Evolutionary conservation across 1,139 yeast species (phyloP).

Genomic region (Nadsonia starkeyi-henricii): DNA sequence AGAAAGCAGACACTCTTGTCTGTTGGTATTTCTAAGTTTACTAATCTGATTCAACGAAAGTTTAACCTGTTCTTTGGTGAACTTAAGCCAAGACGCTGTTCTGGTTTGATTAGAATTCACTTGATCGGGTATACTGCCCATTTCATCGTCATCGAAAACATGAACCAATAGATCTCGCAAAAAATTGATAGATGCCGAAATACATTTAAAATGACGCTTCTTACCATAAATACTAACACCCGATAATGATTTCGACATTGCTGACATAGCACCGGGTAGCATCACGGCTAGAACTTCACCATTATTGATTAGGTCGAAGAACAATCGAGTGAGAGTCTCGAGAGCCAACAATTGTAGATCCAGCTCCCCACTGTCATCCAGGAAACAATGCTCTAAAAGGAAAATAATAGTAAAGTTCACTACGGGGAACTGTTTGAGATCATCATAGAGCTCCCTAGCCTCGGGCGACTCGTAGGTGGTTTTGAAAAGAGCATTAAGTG

Average conservation of each 20-base stretch:
- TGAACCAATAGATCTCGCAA: conserved; percentile 23
- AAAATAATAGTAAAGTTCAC: conserved; percentile 36
- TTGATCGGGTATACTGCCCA: conserved; percentile 2
- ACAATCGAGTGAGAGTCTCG: conserved; percentile 24
- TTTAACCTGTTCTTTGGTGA: conserved; percentile 47
- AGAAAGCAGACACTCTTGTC: conserved; percentile 22
- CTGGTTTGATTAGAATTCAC: conserved; percentile 18
- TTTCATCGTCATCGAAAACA: conserved; percentile 32
- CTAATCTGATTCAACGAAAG: conserved; percentile 17
- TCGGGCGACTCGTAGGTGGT: conserved; percentile 18
- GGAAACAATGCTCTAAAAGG: conserved; percentile 28
- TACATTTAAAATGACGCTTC: conserved; percentile 29
- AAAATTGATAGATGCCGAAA: conserved; percentile 22
- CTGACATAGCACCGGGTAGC: conserved; percentile 44
- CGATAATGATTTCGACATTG: conserved; percentile 30
- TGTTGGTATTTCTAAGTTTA: conserved; percentile 16
- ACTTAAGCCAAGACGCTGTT: conserved; percentile 46
- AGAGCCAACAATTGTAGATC: conserved; percentile 27
- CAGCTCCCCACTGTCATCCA: conserved; percentile 14
- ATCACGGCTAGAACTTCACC: conserved; percentile 41
- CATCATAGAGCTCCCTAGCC: conserved; percentile 1
- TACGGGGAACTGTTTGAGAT: conserved; percentile 25
- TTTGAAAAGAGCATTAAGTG: conserved; percentile 24
- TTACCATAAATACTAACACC: conserved; percentile 21
- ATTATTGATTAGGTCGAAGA: conserved; percentile 25